Evolutionary conservation across 208 protist genomes (phyloP), one percentile per base, ranked within the genome.

Genomic region (Trypanosoma platydactyli): DNA sequence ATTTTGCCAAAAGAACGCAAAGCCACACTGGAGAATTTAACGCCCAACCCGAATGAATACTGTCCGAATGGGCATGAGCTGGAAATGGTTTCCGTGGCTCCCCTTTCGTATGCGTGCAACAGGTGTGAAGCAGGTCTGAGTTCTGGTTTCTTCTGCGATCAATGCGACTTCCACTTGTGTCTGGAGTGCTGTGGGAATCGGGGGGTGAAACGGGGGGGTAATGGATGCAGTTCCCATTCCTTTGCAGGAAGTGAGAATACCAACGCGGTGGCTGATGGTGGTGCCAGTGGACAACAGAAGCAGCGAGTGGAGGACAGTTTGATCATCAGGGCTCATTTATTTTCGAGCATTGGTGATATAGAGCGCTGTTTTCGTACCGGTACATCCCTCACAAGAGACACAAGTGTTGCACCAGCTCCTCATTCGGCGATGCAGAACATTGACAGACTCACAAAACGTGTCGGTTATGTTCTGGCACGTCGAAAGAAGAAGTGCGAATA

Each of bases 301-400:
- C 12, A 18, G 11, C 27, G 1, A 44, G 27, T n/a, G 24, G 5
- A 38, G 33, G 9, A 9, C 25, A 33, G 16, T 5, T 27, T 29
- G 25, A 5, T 22, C 48, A 9, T 30, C 52, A 82, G 83, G 20
- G 76, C 83, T 2, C 84, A 95, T 73, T 77, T 91, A 18, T 82
- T 92, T 61, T 60, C 76, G 27, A 73, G 68, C 35, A 68, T 96
- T 24, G 90, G 87, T 18, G 90, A 94, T 51, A 79, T 96, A 40
- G 87, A 96, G 71, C 83, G 90, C 22, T 89, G 71, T 57, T 90
- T 96, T 53, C 84, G 90, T 38, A 89, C 88, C 3, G 89, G 86
- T 0, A 83, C 86, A 27, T 84, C 71, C 11, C 86, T 81, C 9
- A 86, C 78, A n/a, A 93, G 91, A 46, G 76, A 77, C 5, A 92